A percentile compares a stretch with the other conserved stretches of the same genome.
These are phyloP conservation scores for Lindgomyces ingoldianus DNA, from an alignment of 495 filamentous ascomycete genomes.

Conservation along the genomic window DNA sequence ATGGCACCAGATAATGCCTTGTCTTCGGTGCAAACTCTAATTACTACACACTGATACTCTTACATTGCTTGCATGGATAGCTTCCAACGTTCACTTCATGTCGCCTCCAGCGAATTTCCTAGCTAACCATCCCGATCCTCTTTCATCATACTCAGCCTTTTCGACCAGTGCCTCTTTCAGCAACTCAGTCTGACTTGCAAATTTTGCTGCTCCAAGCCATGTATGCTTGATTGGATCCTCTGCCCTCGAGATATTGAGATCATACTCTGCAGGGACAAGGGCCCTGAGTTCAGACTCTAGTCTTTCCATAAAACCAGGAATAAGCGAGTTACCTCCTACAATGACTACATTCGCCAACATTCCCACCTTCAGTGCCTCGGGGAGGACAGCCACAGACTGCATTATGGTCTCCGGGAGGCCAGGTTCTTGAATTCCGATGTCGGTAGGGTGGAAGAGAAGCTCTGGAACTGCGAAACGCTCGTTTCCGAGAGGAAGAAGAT, in stretches of 20 bases:
- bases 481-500: constrained; percentile 82
- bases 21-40: neutral
- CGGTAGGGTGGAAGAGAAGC: constrained; percentile 79
- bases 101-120: constrained; percentile 61
- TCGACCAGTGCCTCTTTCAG: constrained; percentile 69
- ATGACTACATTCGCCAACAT: constrained; percentile 86
- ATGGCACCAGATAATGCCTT: too few species aligned
- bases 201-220: constrained; percentile 78
- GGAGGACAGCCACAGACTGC: constrained; percentile 75
- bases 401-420: constrained; percentile 79
- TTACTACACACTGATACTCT: neutral
- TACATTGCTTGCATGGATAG: neutral
- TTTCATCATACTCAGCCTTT: constrained; percentile 85
- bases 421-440: constrained; percentile 84
- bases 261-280: constrained; percentile 73
- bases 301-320: constrained; percentile 80
- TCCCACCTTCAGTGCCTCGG: constrained; percentile 71
- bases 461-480: constrained; percentile 92
- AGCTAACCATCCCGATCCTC: constrained; percentile 75
- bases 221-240: constrained; percentile 76
- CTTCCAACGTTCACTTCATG: neutral
- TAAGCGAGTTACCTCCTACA: constrained; percentile 79
- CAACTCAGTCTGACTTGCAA: constrained; percentile 67
- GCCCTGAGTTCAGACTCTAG: constrained; percentile 75
- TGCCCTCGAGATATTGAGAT: constrained; percentile 70